phyloP scores from a whole-genome alignment of 768 basidiomycete species.

The Termitomyces sp. region DNA sequence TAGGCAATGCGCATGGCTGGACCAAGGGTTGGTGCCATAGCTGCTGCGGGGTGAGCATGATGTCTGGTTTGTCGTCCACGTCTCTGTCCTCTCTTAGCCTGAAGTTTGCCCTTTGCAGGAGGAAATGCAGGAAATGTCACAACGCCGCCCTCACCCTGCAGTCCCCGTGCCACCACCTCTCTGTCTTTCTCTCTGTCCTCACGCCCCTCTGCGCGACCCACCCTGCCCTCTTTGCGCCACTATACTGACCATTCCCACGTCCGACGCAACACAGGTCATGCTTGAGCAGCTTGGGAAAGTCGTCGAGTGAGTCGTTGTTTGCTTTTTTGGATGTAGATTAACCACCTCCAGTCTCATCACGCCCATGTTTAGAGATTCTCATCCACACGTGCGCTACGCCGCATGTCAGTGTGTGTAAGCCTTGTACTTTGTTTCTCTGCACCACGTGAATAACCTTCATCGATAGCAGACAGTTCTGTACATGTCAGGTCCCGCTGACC shows the following conservation, averaged over 20 bases:
- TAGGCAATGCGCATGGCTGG: too few species aligned
- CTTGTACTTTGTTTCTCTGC: not conserved
- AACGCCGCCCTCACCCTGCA: not conserved
- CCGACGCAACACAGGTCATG: slow-evolving; percentile 38
- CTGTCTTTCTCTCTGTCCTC: slow-evolving; percentile 61
- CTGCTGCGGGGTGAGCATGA: too few species aligned
- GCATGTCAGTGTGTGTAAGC: slow-evolving; percentile 87
- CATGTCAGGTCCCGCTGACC: too few species aligned
- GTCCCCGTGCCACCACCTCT: slow-evolving; percentile 37
- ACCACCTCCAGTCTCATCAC: slow-evolving; percentile 38
- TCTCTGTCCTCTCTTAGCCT: too few species aligned
- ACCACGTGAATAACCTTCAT: fast-evolving
- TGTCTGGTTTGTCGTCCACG: too few species aligned
- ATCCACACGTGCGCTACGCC: slow-evolving; percentile 71
- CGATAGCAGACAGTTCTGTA: slow-evolving; percentile 79
- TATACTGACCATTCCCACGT: too few species aligned
- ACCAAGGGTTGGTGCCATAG: too few species aligned
- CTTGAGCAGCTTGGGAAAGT: slow-evolving; percentile 78
- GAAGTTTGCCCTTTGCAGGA: too few species aligned
- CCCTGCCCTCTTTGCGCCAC: slow-evolving; percentile 61
- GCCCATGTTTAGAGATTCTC: slow-evolving; percentile 72
- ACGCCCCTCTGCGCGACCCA: slow-evolving; percentile 67
- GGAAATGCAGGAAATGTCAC: too few species aligned
- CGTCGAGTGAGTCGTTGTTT: slow-evolving; percentile 49
- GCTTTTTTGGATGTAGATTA: not conserved